Evolutionary conservation across 2,329 filamentous ascomycete species (phyloP), one percentile per base, ranked within the genome.

Genomic region (Metarhizium sp.): DNA sequence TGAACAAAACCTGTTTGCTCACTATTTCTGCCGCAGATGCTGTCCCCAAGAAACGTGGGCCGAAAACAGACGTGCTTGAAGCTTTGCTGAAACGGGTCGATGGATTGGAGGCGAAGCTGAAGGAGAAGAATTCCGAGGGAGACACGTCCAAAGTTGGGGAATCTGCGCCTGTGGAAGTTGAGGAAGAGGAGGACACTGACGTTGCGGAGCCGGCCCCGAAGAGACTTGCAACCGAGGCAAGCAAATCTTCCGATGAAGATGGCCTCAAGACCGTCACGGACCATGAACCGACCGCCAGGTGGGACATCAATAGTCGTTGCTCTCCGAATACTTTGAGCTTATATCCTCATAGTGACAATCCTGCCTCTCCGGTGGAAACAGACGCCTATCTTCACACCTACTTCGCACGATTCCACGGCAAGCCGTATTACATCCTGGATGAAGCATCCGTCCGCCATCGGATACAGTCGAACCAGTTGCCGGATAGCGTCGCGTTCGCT

Each of bases 31-130:
- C 42, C 57, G 6, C 62, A 92, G 90, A 95, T 75, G 90, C 90
- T 30, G 83, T 94, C 18, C 90, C 90, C 0, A 95, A 95, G 73
- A 95, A 95, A 69, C 80, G 90, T 67, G 90, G 90, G 0, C 90
- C 90, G 2, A 95, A 95, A 71, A 95, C 90, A 32, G 90, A 95
- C 67, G 88, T 95, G 4, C 75, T 95, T 36, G 90, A 95, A 68
- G 89, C 90, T 1, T 74, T 95, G 8, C 67, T 95, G 57, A 95
- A 92, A 70, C 81, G 90, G 53, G 90, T 95, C 2, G 90, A 95
- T 67, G 90, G 90, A 1, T 75, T 95, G 52, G 90, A 95, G 68
- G 89, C 88, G 65, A 84, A 86, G 59, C 75, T 95, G 43, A 88
- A 90, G 66, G 83, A 87, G 59, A 82, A 85, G 64, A 84, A 84